These are phyloP conservation scores for Oldenlandia corymbosa DNA, from an alignment of 257 asterid species.

Conservation along the genomic window DNA sequence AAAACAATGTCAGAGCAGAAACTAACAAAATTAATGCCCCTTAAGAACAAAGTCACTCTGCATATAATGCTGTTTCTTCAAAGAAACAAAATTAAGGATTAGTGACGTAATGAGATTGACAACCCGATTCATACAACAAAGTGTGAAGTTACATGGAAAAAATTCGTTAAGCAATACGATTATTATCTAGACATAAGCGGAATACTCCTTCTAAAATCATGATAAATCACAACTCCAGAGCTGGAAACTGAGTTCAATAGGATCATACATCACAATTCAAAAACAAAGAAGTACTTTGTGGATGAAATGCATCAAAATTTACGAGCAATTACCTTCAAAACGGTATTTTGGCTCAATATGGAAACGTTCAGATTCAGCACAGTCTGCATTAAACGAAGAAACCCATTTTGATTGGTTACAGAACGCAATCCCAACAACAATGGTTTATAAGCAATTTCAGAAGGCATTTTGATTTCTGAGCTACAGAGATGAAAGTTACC, in stretches of 20 bases:
- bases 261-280: not conserved
- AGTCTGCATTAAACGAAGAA: constrained; percentile 14
- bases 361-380: constrained; percentile 13
- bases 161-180: too few relatives aligned
- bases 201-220: too few relatives aligned
- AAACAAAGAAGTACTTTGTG: not conserved
- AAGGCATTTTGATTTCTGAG: not conserved
- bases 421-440: not conserved
- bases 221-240: too few relatives aligned
- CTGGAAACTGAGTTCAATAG: not conserved
- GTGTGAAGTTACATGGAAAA: too few relatives aligned
- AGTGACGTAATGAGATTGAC: too few relatives aligned
- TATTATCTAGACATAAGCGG: too few relatives aligned
- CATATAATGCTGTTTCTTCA: too few relatives aligned
- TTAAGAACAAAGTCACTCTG: not conserved
- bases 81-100: too few relatives aligned
- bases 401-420: not conserved
- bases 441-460: not conserved
- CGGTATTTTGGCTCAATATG: constrained; percentile 8
- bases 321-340: constrained; percentile 23
- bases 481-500: constrained; percentile 27
- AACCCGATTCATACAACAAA: not conserved
- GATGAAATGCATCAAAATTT: too few relatives aligned
- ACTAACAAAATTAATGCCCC: not conserved
- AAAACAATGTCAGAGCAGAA: constrained; percentile 11